Evolutionary conservation across 2,329 filamentous ascomycete genomes (phyloP).

Genomic region (Aphanocladium album): DNA sequence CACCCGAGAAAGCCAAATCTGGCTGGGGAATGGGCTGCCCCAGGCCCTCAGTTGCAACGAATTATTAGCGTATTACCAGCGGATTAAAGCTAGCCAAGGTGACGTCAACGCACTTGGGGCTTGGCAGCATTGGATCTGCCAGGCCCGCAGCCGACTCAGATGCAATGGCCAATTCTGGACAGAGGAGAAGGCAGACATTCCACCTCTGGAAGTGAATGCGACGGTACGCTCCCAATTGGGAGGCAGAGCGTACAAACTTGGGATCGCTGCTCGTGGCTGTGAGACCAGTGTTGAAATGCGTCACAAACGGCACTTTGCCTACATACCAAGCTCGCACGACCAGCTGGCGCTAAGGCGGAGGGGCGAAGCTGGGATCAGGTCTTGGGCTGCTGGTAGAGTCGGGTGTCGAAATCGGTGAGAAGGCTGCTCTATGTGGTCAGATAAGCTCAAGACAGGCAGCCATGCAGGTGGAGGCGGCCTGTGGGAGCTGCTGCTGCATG

Average conservation of each 20-base stretch:
- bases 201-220: not conserved
- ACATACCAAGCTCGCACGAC: not conserved
- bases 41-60: not conserved
- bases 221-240: slow-evolving; percentile 4
- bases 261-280: slow-evolving; percentile 9
- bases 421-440: not conserved
- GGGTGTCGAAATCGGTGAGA: slow-evolving; percentile 9
- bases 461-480: not conserved
- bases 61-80: slow-evolving; percentile 4
- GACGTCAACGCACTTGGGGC: slow-evolving; percentile 8
- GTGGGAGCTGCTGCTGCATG: not conserved
- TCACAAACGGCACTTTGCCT: not conserved
- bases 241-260: not conserved
- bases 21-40: not conserved
- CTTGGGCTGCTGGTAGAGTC: not conserved
- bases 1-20: not conserved
- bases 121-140: slow-evolving; percentile 8
- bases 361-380: not conserved
- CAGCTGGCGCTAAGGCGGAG: not conserved
- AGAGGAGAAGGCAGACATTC: not conserved
- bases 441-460: not conserved
- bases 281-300: slow-evolving; percentile 4
- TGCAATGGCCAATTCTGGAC: slow-evolving; percentile 6
- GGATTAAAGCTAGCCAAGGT: not conserved
- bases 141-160: slow-evolving; percentile 11